These are phyloP conservation scores for Artemisia argyi DNA, from an alignment of 129 eudicot species.

Conservation along the genomic window DNA sequence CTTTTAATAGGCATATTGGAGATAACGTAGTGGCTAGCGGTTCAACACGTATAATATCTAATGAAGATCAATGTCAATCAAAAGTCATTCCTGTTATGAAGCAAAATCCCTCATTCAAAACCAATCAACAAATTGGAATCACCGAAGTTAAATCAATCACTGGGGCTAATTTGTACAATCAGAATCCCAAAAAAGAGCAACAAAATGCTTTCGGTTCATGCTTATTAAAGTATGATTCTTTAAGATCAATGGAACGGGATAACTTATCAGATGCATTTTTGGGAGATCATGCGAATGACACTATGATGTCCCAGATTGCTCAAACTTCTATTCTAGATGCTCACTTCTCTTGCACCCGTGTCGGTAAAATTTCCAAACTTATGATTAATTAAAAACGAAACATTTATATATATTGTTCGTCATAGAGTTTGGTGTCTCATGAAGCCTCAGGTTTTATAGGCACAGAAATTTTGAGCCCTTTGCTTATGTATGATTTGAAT, in stretches of 20 bases:
- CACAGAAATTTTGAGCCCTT: too few relatives aligned
- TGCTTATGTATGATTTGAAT: too few relatives aligned
- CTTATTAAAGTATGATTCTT: constrained; percentile 28
- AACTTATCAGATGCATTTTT: constrained; percentile 26
- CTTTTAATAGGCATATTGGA: constrained; percentile 24
- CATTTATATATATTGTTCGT: too few relatives aligned
- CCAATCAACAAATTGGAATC: too few relatives aligned
- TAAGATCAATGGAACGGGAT: constrained; percentile 31
- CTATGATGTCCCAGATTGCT: constrained; percentile 26
- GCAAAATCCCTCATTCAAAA: too few relatives aligned
- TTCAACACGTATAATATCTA: constrained; percentile 29
- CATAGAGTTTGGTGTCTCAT: too few relatives aligned
- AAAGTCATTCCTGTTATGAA: too few relatives aligned
- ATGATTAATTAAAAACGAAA: constrained; percentile 4
- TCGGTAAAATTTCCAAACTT: constrained; percentile 27
- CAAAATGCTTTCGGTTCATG: constrained; percentile 33
- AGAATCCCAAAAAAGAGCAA: constrained; percentile 18
- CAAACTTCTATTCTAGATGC: constrained; percentile 22
- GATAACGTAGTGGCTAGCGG: constrained; percentile 28
- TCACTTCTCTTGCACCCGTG: constrained; percentile 18
- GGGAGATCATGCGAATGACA: constrained; percentile 31
- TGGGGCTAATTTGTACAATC: constrained; percentile 4
- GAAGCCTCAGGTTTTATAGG: too few relatives aligned
- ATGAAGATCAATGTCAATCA: too few relatives aligned
- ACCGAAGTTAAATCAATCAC: too few relatives aligned